Conservation (phyloP, 345 rosid genomes). For the Acer negundo region DNA sequence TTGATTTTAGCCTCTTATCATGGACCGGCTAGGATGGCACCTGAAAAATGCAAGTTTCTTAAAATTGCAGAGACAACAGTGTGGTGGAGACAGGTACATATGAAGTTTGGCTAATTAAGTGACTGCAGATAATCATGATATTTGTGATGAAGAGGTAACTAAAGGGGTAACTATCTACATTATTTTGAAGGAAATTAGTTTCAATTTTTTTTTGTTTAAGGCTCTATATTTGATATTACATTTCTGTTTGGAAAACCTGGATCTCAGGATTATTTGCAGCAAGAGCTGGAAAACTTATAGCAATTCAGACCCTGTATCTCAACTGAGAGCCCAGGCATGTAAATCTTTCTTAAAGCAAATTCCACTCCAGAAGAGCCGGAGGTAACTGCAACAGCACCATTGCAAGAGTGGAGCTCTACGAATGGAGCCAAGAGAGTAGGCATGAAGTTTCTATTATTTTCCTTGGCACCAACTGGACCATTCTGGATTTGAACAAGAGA, state of each 20-base stretch:
- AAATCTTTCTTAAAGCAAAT: background rate
- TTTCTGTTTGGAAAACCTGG: constrained; percentile 29
- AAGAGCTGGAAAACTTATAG: constrained; percentile 77
- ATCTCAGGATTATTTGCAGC: constrained; percentile 92
- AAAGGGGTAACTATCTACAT: constrained; percentile 14
- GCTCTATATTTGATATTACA: constrained; percentile 12
- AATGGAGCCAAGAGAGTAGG: background rate
- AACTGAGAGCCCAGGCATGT: background rate
- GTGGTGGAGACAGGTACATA: constrained; percentile 87
- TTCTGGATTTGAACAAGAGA: background rate
- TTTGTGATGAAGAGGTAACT: constrained; percentile 95
- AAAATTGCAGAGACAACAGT: constrained; percentile 89
- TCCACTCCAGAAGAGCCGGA: background rate
- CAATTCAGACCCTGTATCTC: background rate
- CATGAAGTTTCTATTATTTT: background rate
- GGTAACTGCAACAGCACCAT: background rate
- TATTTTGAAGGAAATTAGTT: background rate
- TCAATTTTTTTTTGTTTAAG: background rate
- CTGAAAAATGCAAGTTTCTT: constrained; percentile 85
- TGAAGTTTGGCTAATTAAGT: constrained; percentile 98
- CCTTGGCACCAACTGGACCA: background rate
- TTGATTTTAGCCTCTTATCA: constrained; percentile 23
- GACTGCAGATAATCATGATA: constrained; percentile 97
- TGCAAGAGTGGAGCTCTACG: background rate
- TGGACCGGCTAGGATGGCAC: constrained; percentile 88